Evolutionary conservation across 495 filamentous ascomycete genomes (phyloP), one percentile per base, ranked within the genome.

Genomic region (Neurospora hispaniola): DNA sequence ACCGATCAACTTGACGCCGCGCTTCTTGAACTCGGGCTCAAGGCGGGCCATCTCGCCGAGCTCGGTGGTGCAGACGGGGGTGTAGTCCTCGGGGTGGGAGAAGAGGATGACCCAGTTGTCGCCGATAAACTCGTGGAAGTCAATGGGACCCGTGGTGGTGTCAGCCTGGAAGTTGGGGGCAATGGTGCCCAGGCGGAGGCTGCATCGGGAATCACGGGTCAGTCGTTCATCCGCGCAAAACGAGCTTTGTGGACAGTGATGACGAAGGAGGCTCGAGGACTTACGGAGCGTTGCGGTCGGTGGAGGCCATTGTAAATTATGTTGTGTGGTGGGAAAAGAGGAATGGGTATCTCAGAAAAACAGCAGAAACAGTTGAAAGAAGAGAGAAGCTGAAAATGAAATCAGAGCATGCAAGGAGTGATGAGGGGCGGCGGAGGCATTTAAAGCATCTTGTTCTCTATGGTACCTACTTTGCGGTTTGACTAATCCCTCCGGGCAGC

Each of bases 61-160:
- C 89, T 99, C 96, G 73, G 96, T 99, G 82, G 96, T 99, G 88
- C 96, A 99, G 75, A 99, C 94, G 75, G 94, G 94, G 9, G 94
- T 94, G 85, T 90, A 94, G 83, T 94, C 92, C 82, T 96, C 94
- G 41, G 96, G 96, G 87, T 99, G 96, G 42, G 94, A 97, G 90
- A 98, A 99, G 81, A 98, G 89, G 76, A 99, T 88, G 74, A 93
- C 91, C 96, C 96, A 99, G 76, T 88, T 92, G 86, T 95, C 88
- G 80, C 93, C 96, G 77, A 98, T 92, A 85, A 92, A 99, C 79
- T 98, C 89, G 84, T 99, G 96, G 88, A 98, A 97, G 85, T 96
- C 90, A 83, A 99, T 98, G 71, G 89, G 89, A 74, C 96, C 96
- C 71, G 86, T 89, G 80, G 95, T 97, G 80, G 95, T 97, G 71